Base-by-base conservation (phyloP, 768 basidiomycete genomes). In the Galerina marginata region DNA sequence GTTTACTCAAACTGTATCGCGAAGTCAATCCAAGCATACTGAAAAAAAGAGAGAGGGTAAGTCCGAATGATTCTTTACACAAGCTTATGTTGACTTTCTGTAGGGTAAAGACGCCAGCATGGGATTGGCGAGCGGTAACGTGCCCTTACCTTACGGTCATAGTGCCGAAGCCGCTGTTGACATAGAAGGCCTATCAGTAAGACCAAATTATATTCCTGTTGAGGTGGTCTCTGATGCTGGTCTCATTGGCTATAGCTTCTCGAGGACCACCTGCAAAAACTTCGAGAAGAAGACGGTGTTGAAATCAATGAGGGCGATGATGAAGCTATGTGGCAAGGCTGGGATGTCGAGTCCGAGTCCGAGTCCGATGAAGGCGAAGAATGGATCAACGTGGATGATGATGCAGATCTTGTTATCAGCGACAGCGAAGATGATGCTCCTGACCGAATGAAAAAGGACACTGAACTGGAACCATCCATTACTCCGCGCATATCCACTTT, bases 21-120 rank as follows among this genome's bases (percentile, higher is more conserved):
- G 96, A 99, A 68, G 92, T 96, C 59, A 97, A 98, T 72, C 97
- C 97, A 1, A 88, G 86, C 6, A 84, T 99, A 85, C 80, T 99
- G 67, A 96, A 94, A 74, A 81, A 87, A 63, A 81, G 93, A 58
- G 96, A 99, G 70, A 78, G 95, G 66, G 92, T 93, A 63, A 53
- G 88, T 71, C 29, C 7, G 5, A 33, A 33, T 33, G 5, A 15
- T 44, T 10, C 12, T 50, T 11, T 58, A 1, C 58, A 50, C 36
- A 38, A n/a, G 16, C 7, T 33, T 33, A 58, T 54, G 48, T 33
- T 9, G 3, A 11, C 46, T 65, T 58, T 66, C 54, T 40, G 38
- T 63, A 93, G 91, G 96, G 97, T 47, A 99, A 99, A 81, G 89
- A 91, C 33, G 96, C 93, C 10, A 87, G 83, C 46, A 93, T 96